These are phyloP conservation scores for Musa itinerans DNA, from an alignment of 176 grass and related monocot genomes.

Conservation along the genomic window DNA sequence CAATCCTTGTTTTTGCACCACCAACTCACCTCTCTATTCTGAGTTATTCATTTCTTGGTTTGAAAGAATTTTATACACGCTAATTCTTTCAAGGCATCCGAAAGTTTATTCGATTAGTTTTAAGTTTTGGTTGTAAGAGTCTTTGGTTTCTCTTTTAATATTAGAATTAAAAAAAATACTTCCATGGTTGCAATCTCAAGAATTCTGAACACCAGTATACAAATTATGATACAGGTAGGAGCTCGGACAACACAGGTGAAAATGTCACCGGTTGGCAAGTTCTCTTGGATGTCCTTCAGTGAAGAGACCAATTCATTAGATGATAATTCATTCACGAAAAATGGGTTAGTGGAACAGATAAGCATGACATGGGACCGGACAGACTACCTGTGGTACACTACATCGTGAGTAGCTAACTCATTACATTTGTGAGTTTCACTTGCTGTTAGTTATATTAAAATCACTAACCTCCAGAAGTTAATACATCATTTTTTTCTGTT, in stretches of 20 bases:
- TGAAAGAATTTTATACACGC: background rate
- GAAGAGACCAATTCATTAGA: slow-evolving; percentile 64
- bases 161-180: too few species aligned
- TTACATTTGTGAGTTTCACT: background rate
- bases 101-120: background rate
- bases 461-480: background rate
- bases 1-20: background rate
- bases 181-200: background rate
- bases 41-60: too few species aligned
- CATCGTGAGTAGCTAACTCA: slow-evolving; percentile 44
- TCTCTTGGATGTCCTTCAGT: slow-evolving; percentile 66
- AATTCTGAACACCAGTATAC: background rate
- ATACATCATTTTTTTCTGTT: slow-evolving; percentile 1
- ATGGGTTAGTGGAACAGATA: slow-evolving; percentile 76
- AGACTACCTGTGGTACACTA: slow-evolving; percentile 97
- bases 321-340: slow-evolving; percentile 45
- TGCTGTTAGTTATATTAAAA: background rate
- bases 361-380: slow-evolving; percentile 88
- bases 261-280: slow-evolving; percentile 46
- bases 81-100: background rate
- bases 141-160: too few species aligned
- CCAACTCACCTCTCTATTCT: background rate
- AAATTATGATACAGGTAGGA: slow-evolving; percentile 41
- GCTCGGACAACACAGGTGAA: slow-evolving; percentile 31
- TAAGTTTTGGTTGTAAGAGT: too few species aligned